Evolutionary conservation across 805 yeast genomes (phyloP).

Genomic region (Schwanniomyces sp.): DNA sequence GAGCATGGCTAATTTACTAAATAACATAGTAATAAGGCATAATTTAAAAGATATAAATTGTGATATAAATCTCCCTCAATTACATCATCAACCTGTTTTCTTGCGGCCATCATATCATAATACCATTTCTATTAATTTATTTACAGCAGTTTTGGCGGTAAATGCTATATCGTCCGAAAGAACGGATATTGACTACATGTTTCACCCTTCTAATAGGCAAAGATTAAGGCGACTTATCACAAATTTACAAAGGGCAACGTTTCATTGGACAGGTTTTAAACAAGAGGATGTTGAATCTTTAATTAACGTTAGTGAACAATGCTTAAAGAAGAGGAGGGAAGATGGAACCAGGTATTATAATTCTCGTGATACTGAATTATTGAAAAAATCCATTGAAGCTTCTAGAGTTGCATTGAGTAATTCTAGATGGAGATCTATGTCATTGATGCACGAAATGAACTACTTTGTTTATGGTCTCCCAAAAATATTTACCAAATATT

Average conservation of each 20-base stretch:
- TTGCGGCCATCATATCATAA: constrained; percentile 65
- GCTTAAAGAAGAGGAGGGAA: constrained; percentile 36
- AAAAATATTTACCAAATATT: constrained; percentile 33
- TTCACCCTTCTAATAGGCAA: constrained; percentile 55
- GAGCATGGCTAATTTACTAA: constrained; percentile 43
- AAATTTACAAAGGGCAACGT: constrained; percentile 65
- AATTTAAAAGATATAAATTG: constrained; percentile 50
- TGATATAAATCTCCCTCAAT: constrained; percentile 57
- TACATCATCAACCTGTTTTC: constrained; percentile 58
- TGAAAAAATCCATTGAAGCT: constrained; percentile 43
- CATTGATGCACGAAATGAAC: constrained; percentile 66
- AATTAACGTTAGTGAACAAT: constrained; percentile 46
- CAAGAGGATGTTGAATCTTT: constrained; percentile 56
- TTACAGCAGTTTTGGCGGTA: constrained; percentile 65
- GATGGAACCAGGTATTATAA: constrained; percentile 27
- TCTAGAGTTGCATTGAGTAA: constrained; percentile 53
- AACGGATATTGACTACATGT: constrained; percentile 68
- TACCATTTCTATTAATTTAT: constrained; percentile 59
- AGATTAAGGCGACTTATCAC: constrained; percentile 57
- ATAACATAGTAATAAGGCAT: constrained; percentile 57
- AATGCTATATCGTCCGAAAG: constrained; percentile 76
- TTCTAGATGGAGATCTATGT: constrained; percentile 55
- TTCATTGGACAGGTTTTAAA: constrained; percentile 75
- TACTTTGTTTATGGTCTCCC: constrained; percentile 52
- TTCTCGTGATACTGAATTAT: constrained; percentile 37